Base-by-base conservation (phyloP, 306 rosid genomes). In the Prunus kanzakura region DNA sequence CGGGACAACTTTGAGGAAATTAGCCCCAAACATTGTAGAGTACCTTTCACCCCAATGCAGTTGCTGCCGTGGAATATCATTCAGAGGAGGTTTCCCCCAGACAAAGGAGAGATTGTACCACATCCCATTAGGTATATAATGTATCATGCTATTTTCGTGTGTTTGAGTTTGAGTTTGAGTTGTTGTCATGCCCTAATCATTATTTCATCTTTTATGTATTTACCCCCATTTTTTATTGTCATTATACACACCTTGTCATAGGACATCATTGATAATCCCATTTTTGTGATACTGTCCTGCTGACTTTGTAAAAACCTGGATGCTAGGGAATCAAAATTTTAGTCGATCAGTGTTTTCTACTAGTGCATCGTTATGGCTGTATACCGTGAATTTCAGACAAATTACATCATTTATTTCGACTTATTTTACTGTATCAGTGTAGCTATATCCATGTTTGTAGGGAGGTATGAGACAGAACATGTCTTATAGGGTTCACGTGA, bases 261-360 rank as follows among this genome's bases (percentile, higher is more conserved):
- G 67, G 29, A 15, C 35, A 46, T 71, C 77, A 38, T 38, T 47
- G n/a, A 8, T 64, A 27, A 20, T 63, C 67, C 51, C 70, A 71
- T 64, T 81, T 76, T 81, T 81, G 77, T 76, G 50, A 71, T 45
- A 43, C 30, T 20, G 14, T 78, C 38, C 22, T 22, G 23, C 52
- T 8, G 20, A 46, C 25, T 63, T 49, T 30, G 62, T 62, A 46
- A 51, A n/a, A 30, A 64, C 47, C 32, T 51, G 79, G 79, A 22
- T 64, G n/a, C 65, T 63, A 32, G 8, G 14, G 18, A 32, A 64
- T 64, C 47, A 4, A 32, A 64, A 32, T 7, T 64, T 64, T 18
- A 32, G 47, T 64, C 35, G 47, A 61, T 5, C 38, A 27, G 43
- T 61, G n/a, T 27, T 27, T 27, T 25, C 47, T 64, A 1, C 20